Evolutionary conservation across 768 basidiomycete species (phyloP), one percentile per base, ranked within the genome.

Genomic region (Imleria badia): DNA sequence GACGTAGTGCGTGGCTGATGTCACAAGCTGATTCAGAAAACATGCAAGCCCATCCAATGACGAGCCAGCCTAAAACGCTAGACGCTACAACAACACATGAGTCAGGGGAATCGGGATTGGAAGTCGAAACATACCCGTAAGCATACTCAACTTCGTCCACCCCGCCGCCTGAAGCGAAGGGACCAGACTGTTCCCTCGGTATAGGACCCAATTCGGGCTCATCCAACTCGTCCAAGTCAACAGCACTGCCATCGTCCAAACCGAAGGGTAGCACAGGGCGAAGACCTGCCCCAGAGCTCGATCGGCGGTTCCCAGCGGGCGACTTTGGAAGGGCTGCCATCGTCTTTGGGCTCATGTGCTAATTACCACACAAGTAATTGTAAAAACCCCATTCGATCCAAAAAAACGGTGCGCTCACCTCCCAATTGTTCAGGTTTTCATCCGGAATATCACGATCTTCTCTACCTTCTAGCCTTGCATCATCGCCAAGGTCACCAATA

Each of bases 271-370:
- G 68, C 40, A 97, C 86, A 14, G 95, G 94, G 33, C 94, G 84
- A 45, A 98, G 80, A 14, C 91, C 86, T 26, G 82, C 81, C 33
- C 92, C 92, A 7, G 91, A 89, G 57, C 90, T 92, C 33, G 91
- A 90, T 23, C 94, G 82, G 23, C 94, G 81, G 45, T 78, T 77
- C 40, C 89, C 87, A 15, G 88, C 88, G 17, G 94, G 94, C 0
- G 93, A 95, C 69, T 94, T 94, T 0, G 94, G 91, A 44, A 98
- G 76, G 10, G 93, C 89, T 13, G 91, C 90, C 84, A 98, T 89
- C 3, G 94, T 95, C 72, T 92, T 91, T 5, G 94, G 93, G 60
- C 95, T 96, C 88, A 98, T 90, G 66, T 96, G 94, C 94, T 94
- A 59, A 19, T 58, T 5, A 14, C 29, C 34, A 42, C 38, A 29